Conservation (phyloP, 345 rosid species). For the Citrus medica region DNA sequence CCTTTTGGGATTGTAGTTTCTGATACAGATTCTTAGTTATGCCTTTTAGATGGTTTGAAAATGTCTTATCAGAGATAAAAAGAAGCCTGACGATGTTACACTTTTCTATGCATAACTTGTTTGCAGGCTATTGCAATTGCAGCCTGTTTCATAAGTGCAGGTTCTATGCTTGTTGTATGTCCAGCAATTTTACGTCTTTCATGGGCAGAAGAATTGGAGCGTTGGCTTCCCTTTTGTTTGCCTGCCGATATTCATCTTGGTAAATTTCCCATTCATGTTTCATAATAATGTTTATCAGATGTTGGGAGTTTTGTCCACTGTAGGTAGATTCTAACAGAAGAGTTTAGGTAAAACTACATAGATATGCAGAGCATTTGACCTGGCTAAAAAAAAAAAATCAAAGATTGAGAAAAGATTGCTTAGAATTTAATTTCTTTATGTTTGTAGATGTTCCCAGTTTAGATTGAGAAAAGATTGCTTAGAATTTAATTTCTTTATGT, state of each 20-base stretch:
- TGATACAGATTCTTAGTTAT: background rate
- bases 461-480: no score
- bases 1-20: background rate
- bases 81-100: slow-evolving; percentile 7
- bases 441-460: no score
- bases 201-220: slow-evolving; percentile 97
- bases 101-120: slow-evolving; percentile 16
- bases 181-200: slow-evolving; percentile 87
- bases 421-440: no score
- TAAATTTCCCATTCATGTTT: slow-evolving; percentile 21
- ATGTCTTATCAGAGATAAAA: background rate
- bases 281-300: background rate
- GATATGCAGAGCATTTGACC: background rate
- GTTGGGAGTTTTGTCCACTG: background rate
- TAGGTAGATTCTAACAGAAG: background rate
- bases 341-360: background rate
- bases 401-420: no score
- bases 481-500: no score
- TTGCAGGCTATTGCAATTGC: slow-evolving; percentile 92
- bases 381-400: background rate
- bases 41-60: slow-evolving; percentile 1
- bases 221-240: slow-evolving; percentile 85
- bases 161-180: slow-evolving; percentile 86
- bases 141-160: slow-evolving; percentile 72
- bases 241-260: slow-evolving; percentile 95